Conservation (phyloP, 331 rosid genomes). For the Erythrophleum ivorense region DNA sequence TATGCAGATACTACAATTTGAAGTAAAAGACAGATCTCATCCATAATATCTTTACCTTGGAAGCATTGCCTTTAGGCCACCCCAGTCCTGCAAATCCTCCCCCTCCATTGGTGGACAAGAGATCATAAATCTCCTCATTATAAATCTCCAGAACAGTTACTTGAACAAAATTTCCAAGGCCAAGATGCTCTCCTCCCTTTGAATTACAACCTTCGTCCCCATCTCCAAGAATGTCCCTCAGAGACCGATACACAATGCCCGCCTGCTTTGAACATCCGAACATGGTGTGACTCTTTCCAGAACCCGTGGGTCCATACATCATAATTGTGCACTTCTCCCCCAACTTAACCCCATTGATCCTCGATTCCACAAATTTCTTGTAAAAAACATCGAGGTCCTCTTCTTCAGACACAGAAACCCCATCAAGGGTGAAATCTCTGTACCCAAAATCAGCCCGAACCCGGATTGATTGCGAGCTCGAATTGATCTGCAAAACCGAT, state of each 20-base stretch:
- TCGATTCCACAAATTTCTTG: conserved; percentile 74
- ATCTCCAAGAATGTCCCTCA: conserved; percentile 84
- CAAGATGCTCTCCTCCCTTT: conserved; percentile 43
- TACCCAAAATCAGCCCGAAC: conserved; percentile 93
- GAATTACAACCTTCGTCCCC: conserved; percentile 50
- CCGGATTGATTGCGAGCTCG: conserved; percentile 58
- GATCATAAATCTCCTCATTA: conserved; percentile 92
- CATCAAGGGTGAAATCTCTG: conserved; percentile 91
- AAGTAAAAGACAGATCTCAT: conserved; percentile 12
- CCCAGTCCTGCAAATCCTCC: conserved; percentile 77
- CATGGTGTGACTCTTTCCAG: conserved; percentile 98
- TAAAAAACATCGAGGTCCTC: conserved; percentile 78
- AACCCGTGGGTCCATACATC: conserved; percentile 99
- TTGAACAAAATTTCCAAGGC: conserved; percentile 75
- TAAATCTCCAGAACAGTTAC: conserved; percentile 93
- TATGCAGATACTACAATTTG: not conserved
- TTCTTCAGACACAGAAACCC: conserved; percentile 90
- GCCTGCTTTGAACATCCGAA: conserved; percentile 88
- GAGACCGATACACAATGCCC: conserved; percentile 87
- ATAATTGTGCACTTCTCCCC: conserved; percentile 95
- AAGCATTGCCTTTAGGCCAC: conserved; percentile 75
- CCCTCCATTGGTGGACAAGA: conserved; percentile 67
- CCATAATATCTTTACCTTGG: conserved; percentile 57
- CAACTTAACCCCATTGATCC: conserved; percentile 73
- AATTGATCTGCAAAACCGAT: conserved; percentile 64